Evolutionary conservation across 2,329 filamentous ascomycete species (phyloP).

Genomic region (Apiospora pterosperma): DNA sequence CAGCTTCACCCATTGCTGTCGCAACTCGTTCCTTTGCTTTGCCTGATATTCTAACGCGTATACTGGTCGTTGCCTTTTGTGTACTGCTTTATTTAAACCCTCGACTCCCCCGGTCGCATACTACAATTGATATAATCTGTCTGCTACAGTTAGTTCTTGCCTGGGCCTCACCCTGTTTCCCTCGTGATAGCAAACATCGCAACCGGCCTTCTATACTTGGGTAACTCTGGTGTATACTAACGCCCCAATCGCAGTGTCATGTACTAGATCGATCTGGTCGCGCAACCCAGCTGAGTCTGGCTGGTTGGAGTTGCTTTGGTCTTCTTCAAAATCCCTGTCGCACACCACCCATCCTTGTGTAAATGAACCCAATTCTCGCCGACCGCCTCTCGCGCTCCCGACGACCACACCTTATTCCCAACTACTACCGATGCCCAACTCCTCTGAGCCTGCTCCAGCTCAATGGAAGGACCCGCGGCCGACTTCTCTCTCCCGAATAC

Average conservation of each 20-base stretch:
- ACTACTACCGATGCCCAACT: conserved; percentile 24
- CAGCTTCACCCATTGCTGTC: conserved; percentile 20
- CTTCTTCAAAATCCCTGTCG: conserved; percentile 6
- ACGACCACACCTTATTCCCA: conserved; percentile 13
- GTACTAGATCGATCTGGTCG: conserved; percentile 32
- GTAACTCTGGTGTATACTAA: conserved; percentile 14
- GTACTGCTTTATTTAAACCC: conserved; percentile 21
- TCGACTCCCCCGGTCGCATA: conserved; percentile 2
- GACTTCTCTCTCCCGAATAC: conserved; percentile 39
- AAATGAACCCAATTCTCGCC: conserved; percentile 5
- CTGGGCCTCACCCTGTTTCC: conserved; percentile 12
- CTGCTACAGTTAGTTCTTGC: conserved; percentile 22
- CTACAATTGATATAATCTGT: conserved; percentile 7
- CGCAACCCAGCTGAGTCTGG: conserved; percentile 26
- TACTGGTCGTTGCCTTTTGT: conserved; percentile 14
- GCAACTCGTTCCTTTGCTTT: conserved; percentile 19
- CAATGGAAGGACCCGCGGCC: conserved; percentile 53
- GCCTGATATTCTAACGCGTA: conserved; percentile 13
- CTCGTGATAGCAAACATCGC: conserved; percentile 7
- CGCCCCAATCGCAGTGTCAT: conserved; percentile 29
- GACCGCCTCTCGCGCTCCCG: conserved; percentile 9
- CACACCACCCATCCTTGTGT: conserved; percentile 10
- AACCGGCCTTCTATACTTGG: neutral
- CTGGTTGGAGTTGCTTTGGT: conserved; percentile 24
- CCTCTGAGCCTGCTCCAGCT: conserved; percentile 27